Conservation (phyloP, 805 yeast genomes). For the Pichia ethanolica region DNA sequence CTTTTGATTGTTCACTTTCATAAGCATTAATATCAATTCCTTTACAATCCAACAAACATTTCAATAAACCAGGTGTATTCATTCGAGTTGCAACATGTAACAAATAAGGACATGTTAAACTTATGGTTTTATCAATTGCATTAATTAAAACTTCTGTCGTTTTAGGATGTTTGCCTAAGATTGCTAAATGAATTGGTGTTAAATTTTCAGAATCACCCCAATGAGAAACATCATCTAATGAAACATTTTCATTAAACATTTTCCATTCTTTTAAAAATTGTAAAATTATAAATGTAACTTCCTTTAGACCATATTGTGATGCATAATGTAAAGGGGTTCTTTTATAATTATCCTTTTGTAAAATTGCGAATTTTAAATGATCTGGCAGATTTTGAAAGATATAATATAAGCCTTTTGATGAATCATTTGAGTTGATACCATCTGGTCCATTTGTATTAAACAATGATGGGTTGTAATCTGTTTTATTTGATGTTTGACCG, state of each 20-base stretch:
- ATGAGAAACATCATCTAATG: slow-evolving; percentile 47
- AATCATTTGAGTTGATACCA: slow-evolving; percentile 52
- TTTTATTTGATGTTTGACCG: slow-evolving; percentile 7
- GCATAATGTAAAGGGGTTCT: slow-evolving; percentile 89
- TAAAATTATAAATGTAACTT: slow-evolving; percentile 51
- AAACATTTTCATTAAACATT: slow-evolving; percentile 38
- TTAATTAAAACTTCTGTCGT: slow-evolving; percentile 57
- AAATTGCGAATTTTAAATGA: slow-evolving; percentile 45
- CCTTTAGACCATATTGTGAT: slow-evolving; percentile 74
- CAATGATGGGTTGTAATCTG: slow-evolving; percentile 33
- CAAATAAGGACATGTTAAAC: slow-evolving; percentile 46
- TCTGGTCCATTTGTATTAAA: slow-evolving; percentile 54
- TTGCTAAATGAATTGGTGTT: slow-evolving; percentile 79
- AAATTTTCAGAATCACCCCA: slow-evolving; percentile 79
- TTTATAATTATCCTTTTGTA: slow-evolving; percentile 65
- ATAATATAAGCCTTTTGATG: slow-evolving; percentile 51
- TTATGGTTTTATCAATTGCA: slow-evolving; percentile 31
- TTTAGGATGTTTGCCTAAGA: slow-evolving; percentile 73
- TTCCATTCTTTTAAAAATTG: slow-evolving; percentile 52
- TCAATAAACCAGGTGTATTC: slow-evolving; percentile 50
- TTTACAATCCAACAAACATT: slow-evolving; percentile 43
- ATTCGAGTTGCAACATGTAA: slow-evolving; percentile 63
- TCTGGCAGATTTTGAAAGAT: slow-evolving; percentile 51
- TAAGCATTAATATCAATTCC: slow-evolving; percentile 56
- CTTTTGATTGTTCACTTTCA: slow-evolving; percentile 52